Evolutionary conservation across 1,284 basidiomycete genomes (phyloP).

Genomic region (Stereum hirsutum): DNA sequence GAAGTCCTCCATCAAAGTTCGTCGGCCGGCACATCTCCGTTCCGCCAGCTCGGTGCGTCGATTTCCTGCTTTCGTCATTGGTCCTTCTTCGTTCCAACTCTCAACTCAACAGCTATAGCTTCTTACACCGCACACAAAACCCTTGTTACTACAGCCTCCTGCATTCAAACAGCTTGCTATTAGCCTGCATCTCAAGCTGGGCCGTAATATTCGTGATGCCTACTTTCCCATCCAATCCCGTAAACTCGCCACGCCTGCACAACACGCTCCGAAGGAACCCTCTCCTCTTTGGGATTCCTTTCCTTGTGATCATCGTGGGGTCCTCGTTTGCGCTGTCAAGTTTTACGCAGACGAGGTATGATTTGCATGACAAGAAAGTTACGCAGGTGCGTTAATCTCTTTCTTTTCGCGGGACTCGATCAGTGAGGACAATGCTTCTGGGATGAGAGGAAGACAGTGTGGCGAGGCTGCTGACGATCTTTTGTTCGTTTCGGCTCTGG

Average conservation of each 20-base stretch:
- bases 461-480: background rate
- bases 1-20: background rate
- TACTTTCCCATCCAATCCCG: conserved; percentile 47
- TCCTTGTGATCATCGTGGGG: conserved; percentile 78
- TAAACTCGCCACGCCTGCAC: conserved; percentile 37
- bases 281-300: conserved; percentile 78
- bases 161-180: too few species aligned
- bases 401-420: background rate
- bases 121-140: too few species aligned
- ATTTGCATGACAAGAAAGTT: conserved; percentile 77
- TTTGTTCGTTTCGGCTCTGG: background rate
- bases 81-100: too few species aligned
- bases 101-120: too few species aligned
- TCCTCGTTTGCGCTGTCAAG: conserved; percentile 80
- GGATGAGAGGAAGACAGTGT: background rate
- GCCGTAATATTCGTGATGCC: too few species aligned
- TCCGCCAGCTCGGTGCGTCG: background rate
- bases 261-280: conserved; percentile 47
- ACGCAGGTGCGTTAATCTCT: conserved; percentile 41
- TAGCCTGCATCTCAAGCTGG: too few species aligned
- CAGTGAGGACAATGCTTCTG: background rate
- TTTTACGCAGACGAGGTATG: conserved; percentile 89
- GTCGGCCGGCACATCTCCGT: background rate
- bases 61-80: too few species aligned
- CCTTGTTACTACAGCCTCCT: too few species aligned